Base-by-base conservation (phyloP, 75 land plant genomes). In the Isoetes taiwanensis region DNA sequence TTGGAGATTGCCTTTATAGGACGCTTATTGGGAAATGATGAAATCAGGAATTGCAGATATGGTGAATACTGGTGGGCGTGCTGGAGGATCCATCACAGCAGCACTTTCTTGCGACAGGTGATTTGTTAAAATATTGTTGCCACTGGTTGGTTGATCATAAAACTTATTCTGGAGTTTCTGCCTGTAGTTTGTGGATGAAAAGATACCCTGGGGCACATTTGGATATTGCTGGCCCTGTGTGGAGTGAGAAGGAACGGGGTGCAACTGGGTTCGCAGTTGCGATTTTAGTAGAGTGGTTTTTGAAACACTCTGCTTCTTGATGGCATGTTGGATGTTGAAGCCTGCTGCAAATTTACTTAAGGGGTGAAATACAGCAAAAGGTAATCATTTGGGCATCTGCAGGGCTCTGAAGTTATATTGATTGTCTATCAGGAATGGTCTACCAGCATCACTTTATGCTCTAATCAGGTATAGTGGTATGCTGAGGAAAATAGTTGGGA, bases 1-100 rank as follows among this genome's bases (percentile, higher is more conserved):
- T 32, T 93, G 99, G 99, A 74, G 99, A 55, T 59, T 93, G 86
- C 99, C 99, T 24, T 30, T 93, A 66, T 89, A 88, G 72, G 96
- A 93, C 24, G 77, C 78, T 58, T 93, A 93, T 41, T 93, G 99
- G 99, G 99, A 93, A 54, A 63, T 68, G 12, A 93, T 88, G 96
- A 93, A 93, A 64, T 93, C 96, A 1, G 83, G 81, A 16, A 81
- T 93, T 10, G 99, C 96, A 60, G 99, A 93, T 63, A 93, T 93
- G 96, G 84, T 88, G 0, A 93, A 93, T 66, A 84, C 96, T 30
- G 86, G 99, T 23, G 84, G 83, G 9, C 80, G 90, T 33, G 64
- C 74, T 60, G 99, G 96, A 63, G 99, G 99, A 30, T 63, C 99
- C 27, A 93, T 93, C 34, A 82, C 82, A 12, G 96, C 99, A 43